phyloP scores from a whole-genome alignment of 2,329 filamentous ascomycete genomes.

The Shiraia sp. region DNA sequence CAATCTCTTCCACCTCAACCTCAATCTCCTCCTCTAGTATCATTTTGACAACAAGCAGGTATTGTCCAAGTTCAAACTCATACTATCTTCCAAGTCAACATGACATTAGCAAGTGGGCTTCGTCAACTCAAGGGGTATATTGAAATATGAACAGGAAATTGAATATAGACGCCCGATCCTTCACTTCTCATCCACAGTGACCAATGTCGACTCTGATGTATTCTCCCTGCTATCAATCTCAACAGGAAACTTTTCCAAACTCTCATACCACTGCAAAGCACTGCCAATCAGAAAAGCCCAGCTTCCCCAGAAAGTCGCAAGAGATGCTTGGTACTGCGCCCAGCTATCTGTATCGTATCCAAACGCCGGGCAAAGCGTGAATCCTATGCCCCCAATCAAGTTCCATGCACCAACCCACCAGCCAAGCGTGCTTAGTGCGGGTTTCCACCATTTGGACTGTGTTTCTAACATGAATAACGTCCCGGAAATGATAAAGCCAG shows the following conservation, averaged over 20 bases:
- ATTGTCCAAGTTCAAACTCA: too few species aligned
- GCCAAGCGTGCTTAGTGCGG: constrained; percentile 60
- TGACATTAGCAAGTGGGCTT: too few species aligned
- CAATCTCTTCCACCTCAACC: too few species aligned
- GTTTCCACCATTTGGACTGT: constrained; percentile 65
- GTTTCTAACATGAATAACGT: constrained; percentile 69
- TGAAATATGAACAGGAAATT: too few species aligned
- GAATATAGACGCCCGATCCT: too few species aligned
- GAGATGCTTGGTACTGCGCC: constrained; percentile 38
- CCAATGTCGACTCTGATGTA: too few species aligned
- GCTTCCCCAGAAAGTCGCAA: constrained; percentile 41
- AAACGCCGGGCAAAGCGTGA: constrained; percentile 52
- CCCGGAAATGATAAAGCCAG: constrained; percentile 63
- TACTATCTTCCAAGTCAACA: too few species aligned
- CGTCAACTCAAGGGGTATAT: too few species aligned
- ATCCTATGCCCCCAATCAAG: constrained; percentile 64
- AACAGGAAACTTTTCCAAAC: constrained; percentile 38
- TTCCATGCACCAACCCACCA: constrained; percentile 73
- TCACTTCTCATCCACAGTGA: too few species aligned
- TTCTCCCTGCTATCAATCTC: constrained; percentile 13
- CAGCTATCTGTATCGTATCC: constrained; percentile 36
- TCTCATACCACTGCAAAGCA: constrained; percentile 41
- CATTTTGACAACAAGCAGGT: too few species aligned
- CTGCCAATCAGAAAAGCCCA: constrained; percentile 43
- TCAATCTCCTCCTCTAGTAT: too few species aligned